Evolutionary conservation across 768 basidiomycete genomes (phyloP), one percentile per base, ranked within the genome.

Genomic region (Kwoniella dendrophila): DNA sequence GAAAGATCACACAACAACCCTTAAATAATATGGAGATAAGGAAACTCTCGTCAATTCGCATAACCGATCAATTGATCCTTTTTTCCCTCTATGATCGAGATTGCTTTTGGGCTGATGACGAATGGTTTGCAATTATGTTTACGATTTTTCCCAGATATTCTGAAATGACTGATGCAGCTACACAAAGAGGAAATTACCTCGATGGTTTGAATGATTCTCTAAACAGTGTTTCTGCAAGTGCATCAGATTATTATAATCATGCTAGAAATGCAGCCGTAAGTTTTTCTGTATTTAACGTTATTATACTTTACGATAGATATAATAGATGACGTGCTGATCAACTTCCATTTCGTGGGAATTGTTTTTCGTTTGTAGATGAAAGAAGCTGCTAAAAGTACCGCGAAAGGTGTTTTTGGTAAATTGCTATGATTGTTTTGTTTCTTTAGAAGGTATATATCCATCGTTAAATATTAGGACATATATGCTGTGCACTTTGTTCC

Each of bases 361-460:
- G 36, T 38, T 38, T 38, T 38, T 38, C 8, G 36, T 38, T 43
- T 27, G 24, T 48, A 76, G 68, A 64, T 75, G 56, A 78, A 78
- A 53, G 72, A 78, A 59, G 65, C 77, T n/a, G 77, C 77, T 2
- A 78, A 78, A 64, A 70, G 58, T 22, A 71, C 73, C 6, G 73
- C 67, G 0, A 75, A 71, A 30, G 71, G 74, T 12, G 56, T 70
- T 14, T 75, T 78, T 56, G 72, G 74, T 8, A 75, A 75, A 45
- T 41, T 73, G 51, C 32, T 73, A 29, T 73, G 59, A 47, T 38
- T n/a, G n/a, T n/a, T n/a, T n/a, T n/a, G n/a, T n/a, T n/a, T n/a
- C n/a, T n/a, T n/a, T n/a, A n/a, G n/a, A n/a, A n/a, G n/a, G n/a
- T n/a, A n/a, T n/a, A n/a, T n/a, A n/a, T n/a, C n/a, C n/a, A 14